Percentiles rank a stretch among this genome's conserved stretches.
Evolutionary conservation across 768 basidiomycete species (phyloP).

Genomic region (Boletus speciosus): DNA sequence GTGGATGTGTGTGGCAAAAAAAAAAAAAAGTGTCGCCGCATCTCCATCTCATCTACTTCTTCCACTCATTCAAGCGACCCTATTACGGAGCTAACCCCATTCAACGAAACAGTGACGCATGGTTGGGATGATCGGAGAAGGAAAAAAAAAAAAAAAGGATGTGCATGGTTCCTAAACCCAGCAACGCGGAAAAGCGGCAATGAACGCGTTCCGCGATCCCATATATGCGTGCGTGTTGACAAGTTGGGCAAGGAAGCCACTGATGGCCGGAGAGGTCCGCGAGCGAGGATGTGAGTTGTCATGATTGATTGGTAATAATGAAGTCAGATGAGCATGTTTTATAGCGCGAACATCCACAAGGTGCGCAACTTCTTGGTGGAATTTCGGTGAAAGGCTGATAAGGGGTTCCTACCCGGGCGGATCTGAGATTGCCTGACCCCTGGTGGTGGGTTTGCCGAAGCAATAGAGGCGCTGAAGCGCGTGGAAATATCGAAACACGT

Average conservation of each 20-base stretch:
- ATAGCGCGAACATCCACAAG: constrained; percentile 7
- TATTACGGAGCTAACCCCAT: constrained; percentile 15
- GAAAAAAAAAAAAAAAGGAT: neutral
- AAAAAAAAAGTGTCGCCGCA: neutral
- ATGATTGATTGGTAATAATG: constrained; percentile 21
- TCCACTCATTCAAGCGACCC: constrained; percentile 7
- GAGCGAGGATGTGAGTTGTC: constrained; percentile 6
- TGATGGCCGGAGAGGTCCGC: constrained; percentile 11
- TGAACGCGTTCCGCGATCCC: constrained; percentile 22
- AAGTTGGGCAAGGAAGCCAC: neutral
- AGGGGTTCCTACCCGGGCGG: constrained; percentile 11
- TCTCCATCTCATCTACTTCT: constrained; percentile 1
- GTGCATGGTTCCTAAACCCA: constrained; percentile 2
- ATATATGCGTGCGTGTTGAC: neutral
- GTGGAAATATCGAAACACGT: constrained; percentile 23
- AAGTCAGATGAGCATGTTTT: constrained; percentile 21
- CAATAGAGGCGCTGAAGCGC: constrained; percentile 13
- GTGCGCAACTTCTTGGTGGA: constrained; percentile 6
- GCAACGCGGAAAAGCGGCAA: constrained; percentile 23
- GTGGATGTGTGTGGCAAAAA: constrained; percentile 6
- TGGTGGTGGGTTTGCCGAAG: constrained; percentile 21
- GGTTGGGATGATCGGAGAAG: constrained; percentile 18
- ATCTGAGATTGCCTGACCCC: constrained; percentile 28
- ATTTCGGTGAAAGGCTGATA: constrained; percentile 31
- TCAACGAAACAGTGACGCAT: constrained; percentile 9